Evolutionary conservation across 1,284 basidiomycete species (phyloP).

Genomic region (Xanthoconium separans): DNA sequence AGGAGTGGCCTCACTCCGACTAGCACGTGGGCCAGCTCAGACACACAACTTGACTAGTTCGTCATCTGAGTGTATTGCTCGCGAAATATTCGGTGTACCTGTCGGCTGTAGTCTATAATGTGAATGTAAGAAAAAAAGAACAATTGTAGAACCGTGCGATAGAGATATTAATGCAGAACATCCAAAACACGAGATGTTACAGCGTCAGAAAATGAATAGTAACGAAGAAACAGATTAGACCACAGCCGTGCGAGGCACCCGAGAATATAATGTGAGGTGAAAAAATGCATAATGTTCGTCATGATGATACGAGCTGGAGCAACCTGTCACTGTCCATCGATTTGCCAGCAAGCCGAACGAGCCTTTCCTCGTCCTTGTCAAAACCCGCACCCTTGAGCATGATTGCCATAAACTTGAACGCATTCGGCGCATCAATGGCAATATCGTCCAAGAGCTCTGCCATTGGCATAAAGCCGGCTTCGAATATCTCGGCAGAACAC

Average conservation of each 20-base stretch:
- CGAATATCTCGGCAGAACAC: conserved; percentile 57
- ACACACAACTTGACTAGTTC: background rate
- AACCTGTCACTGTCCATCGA: conserved; percentile 58
- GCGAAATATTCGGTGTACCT: conserved; percentile 20
- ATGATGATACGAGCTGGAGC: conserved; percentile 55
- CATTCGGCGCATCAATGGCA: conserved; percentile 86
- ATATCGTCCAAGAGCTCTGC: conserved; percentile 84
- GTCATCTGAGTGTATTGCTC: conserved; percentile 23
- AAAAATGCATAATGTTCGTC: conserved; percentile 20
- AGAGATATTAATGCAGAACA: conserved; percentile 34
- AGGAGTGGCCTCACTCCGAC: background rate
- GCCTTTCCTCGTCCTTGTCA: conserved; percentile 56
- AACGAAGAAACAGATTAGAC: conserved; percentile 8
- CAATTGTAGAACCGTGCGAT: conserved; percentile 25
- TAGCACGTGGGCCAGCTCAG: background rate
- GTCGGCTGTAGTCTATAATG: conserved; percentile 26
- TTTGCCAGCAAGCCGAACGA: conserved; percentile 55
- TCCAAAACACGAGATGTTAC: conserved; percentile 20
- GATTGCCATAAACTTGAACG: conserved; percentile 72
- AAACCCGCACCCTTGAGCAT: conserved; percentile 70
- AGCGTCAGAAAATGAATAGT: conserved; percentile 28
- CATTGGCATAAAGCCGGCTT: conserved; percentile 64
- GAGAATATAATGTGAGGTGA: conserved; percentile 15
- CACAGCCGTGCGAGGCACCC: conserved; percentile 13
- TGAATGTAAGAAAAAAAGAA: conserved; percentile 26